These are phyloP conservation scores for Prunus campanulata DNA, from an alignment of 306 rosid species.

Conservation along the genomic window DNA sequence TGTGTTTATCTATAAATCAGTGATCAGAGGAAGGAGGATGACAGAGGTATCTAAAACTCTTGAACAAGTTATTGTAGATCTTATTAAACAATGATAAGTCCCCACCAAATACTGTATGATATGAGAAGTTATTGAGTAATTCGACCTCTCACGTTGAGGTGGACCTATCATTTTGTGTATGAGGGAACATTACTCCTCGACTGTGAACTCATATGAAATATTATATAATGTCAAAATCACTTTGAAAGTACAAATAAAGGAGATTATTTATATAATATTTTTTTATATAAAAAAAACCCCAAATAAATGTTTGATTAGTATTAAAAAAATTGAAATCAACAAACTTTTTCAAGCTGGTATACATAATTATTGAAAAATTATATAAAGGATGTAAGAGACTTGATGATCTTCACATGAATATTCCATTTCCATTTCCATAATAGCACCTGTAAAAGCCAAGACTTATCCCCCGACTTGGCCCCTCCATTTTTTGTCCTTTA, in stretches of 20 bases:
- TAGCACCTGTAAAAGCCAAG: neutral
- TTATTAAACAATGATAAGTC: neutral
- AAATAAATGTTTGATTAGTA: neutral
- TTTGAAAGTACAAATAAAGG: neutral
- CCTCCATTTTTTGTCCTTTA: neutral
- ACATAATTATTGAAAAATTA: neutral
- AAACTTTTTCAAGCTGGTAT: neutral
- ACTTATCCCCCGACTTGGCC: neutral
- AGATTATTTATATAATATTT: neutral
- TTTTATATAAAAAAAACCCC: neutral
- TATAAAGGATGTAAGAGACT: neutral
- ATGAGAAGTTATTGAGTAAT: neutral
- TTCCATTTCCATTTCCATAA: slow-evolving; percentile 10
- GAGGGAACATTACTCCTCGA: neutral
- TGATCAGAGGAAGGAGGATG: no score
- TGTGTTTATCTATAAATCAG: no score
- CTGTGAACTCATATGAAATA: neutral
- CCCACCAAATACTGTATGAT: neutral
- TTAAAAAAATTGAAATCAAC: neutral
- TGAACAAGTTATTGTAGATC: no score
- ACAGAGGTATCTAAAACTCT: no score
- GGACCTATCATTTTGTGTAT: neutral
- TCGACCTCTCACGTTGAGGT: neutral
- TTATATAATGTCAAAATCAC: neutral
- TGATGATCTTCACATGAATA: slow-evolving; percentile 21